Base-by-base conservation (phyloP, 176 grass and related monocot genomes). In the Lolium rigidum region DNA sequence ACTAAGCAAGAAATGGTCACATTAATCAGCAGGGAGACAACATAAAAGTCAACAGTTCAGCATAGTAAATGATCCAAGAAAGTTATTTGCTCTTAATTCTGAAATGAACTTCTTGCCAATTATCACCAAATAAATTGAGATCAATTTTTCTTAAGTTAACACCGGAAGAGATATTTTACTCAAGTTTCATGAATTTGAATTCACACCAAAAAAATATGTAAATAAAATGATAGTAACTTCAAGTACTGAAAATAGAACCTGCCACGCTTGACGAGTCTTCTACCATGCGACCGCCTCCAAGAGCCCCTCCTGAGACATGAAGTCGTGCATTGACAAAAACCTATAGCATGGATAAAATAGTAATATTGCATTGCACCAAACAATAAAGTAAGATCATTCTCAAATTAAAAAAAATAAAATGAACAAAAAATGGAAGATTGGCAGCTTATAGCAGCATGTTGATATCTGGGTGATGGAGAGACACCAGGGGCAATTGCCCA, bases 251-350 rank as follows among this genome's bases (percentile, higher is more conserved):
- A 51, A 84, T 80, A 38, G 22, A 86, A 99, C 97, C 97, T 89
- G 97, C 97, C 88, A 99, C 70, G 6, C 97, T 99, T 20, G 97
- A 99, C 35, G 85, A 96, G 56, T 99, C 97, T 77, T 99, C 97
- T 73, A 99, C 97, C 97, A 99, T 96, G 25, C 94, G 97, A 57
- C 97, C 97, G 43, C 97, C 97, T 85, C 97, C 97, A 91, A 99
- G 97, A 80, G 97, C 97, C 61, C 97, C 97, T 90, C 97, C 97
- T 74, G 97, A 99, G 52, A 99, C 97, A 93, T 99, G 94, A 92
- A 99, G 97, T n/a, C 97, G 92, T 86, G 94, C 94, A 85, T 99
- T 99, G 52, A 99, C 94, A 85, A 96, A 99, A 91, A 99, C 94
- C 97, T 99, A 91, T 66, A 78, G 60, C 7, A 64, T 69, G n/a